phyloP scores from a whole-genome alignment of 345 rosid genomes.

The Bruguiera parviflora region DNA sequence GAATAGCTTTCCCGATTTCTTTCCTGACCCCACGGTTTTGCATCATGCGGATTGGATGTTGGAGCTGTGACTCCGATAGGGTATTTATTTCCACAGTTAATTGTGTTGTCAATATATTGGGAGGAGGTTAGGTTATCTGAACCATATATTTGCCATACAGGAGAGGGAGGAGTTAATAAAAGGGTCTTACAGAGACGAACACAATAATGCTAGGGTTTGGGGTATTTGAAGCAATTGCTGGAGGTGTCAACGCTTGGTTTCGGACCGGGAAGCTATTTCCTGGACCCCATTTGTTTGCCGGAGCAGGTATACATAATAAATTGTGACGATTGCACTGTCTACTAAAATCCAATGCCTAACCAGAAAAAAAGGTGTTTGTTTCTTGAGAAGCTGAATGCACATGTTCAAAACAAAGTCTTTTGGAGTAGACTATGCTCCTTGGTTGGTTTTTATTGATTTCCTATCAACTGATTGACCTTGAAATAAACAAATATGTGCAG shows the following conservation, averaged over 20 bases:
- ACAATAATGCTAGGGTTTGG: slow-evolving; percentile 81
- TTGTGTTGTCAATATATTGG: not conserved
- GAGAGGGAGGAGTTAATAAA: slow-evolving; percentile 65
- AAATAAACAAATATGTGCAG: no score
- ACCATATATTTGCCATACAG: slow-evolving; percentile 23
- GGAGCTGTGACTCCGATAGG: not conserved
- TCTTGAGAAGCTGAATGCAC: not conserved
- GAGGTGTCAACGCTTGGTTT: slow-evolving; percentile 80
- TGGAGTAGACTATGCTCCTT: no score
- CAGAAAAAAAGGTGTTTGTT: not conserved
- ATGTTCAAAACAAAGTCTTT: no score
- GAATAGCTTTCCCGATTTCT: no score
- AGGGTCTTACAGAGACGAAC: slow-evolving; percentile 69
- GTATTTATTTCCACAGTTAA: not conserved
- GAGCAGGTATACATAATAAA: slow-evolving; percentile 54
- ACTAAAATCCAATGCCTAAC: not conserved
- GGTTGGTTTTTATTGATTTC: not conserved
- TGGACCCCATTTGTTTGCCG: slow-evolving; percentile 95
- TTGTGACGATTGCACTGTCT: not conserved
- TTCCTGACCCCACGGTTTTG: no score
- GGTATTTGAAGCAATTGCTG: slow-evolving; percentile 67
- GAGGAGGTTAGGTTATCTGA: slow-evolving; percentile 4
- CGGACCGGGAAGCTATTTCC: slow-evolving; percentile 92
- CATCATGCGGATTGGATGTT: not conserved
- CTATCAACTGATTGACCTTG: not conserved